These are phyloP conservation scores for Ormosia semicastrata DNA, from an alignment of 306 rosid species.

Conservation along the genomic window DNA sequence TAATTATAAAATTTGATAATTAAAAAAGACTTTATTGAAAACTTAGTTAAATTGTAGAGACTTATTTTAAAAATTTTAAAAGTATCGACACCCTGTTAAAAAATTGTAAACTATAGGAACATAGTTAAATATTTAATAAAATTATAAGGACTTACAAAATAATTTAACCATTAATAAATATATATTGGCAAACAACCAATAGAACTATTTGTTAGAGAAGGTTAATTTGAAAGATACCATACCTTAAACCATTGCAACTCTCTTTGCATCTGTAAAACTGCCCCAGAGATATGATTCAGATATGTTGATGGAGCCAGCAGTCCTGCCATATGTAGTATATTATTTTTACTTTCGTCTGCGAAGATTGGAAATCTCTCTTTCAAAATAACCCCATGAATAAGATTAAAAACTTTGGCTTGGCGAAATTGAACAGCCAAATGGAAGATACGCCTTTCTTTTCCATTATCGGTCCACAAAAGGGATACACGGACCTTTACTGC, in stretches of 20 bases:
- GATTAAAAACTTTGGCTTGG: background rate
- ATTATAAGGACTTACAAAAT: no score
- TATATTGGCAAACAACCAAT: no score
- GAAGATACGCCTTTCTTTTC: background rate
- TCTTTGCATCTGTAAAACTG: background rate
- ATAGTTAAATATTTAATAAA: no score
- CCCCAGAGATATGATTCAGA: background rate
- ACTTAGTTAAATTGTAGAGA: no score
- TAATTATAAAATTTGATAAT: no score
- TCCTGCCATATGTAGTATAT: conserved; percentile 1
- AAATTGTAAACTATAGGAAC: no score
- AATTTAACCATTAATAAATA: no score
- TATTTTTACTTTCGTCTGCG: background rate
- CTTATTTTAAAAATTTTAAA: no score
- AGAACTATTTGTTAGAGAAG: background rate
- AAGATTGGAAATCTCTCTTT: background rate
- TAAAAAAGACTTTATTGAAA: no score
- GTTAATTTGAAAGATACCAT: no score
- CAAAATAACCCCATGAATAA: background rate
- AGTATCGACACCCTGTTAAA: no score
- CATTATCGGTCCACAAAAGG: background rate
- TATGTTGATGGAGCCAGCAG: background rate
- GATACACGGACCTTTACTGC: background rate
- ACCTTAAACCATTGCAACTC: background rate
- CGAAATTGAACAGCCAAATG: background rate